Percentiles rank a stretch among this genome's conserved stretches.
Evolutionary conservation across 345 rosid species (phyloP).

Genomic region (Ceriops tagal): DNA sequence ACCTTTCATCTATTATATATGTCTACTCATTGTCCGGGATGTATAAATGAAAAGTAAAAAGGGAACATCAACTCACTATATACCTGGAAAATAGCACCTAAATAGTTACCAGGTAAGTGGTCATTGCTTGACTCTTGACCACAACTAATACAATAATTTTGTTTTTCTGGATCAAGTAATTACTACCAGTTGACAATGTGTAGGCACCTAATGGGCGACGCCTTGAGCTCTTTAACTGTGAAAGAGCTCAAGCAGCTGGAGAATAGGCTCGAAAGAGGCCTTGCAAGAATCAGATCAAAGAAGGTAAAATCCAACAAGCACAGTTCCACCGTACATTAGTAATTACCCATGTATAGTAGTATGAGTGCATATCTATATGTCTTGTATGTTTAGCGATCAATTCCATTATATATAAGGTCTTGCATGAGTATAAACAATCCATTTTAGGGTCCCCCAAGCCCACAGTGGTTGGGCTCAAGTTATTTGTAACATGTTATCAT

Average conservation of each 20-base stretch:
- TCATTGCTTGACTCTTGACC: no score
- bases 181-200: slow-evolving; percentile 1
- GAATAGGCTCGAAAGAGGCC: slow-evolving; percentile 91
- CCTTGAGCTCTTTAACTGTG: slow-evolving; percentile 67
- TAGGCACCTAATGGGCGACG: slow-evolving; percentile 94
- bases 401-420: no score
- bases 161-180: no score
- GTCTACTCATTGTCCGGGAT: not conserved
- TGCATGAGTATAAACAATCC: no score
- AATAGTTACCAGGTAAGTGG: no score
- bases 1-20: not conserved
- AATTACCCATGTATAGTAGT: not conserved
- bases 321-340: not conserved
- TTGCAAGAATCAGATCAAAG: slow-evolving; percentile 88
- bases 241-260: slow-evolving; percentile 96
- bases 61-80: not conserved
- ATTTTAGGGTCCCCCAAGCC: no score
- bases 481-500: no score
- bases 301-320: slow-evolving; percentile 47
- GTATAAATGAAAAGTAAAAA: not conserved
- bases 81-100: no score
- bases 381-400: no score
- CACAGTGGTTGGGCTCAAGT: no score
- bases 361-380: no score
- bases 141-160: no score